These are phyloP conservation scores for Epichloe typhina DNA, from an alignment of 2,329 filamentous ascomycete genomes.

Conservation along the genomic window DNA sequence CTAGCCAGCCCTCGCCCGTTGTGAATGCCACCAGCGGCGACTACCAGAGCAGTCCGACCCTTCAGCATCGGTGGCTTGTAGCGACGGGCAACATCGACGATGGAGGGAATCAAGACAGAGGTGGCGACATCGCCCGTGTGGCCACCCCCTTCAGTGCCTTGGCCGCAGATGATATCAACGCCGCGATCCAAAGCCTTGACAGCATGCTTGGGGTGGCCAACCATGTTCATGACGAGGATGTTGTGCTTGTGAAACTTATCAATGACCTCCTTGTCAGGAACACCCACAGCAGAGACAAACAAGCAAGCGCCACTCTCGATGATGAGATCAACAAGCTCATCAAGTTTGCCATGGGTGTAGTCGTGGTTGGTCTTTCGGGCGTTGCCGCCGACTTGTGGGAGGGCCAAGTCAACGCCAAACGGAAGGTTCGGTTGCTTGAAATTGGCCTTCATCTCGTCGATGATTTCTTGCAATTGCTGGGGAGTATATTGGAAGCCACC, in stretches of 20 bases:
- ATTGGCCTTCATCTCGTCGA: slow-evolving; percentile 72
- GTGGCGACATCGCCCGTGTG: slow-evolving; percentile 83
- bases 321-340: slow-evolving; percentile 76
- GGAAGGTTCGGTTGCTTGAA: slow-evolving; percentile 55
- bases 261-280: slow-evolving; percentile 63
- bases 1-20: slow-evolving; percentile 72
- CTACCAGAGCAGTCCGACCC: slow-evolving; percentile 60
- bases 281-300: slow-evolving; percentile 80
- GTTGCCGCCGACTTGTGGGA: slow-evolving; percentile 73
- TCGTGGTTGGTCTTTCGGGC: slow-evolving; percentile 91
- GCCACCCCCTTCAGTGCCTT: slow-evolving; percentile 86
- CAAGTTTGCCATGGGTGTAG: slow-evolving; percentile 80
- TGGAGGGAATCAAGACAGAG: slow-evolving; percentile 73
- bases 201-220: slow-evolving; percentile 83
- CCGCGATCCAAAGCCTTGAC: slow-evolving; percentile 76
- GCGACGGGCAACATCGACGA: slow-evolving; percentile 66
- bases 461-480: slow-evolving; percentile 61
- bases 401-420: slow-evolving; percentile 82
- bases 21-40: slow-evolving; percentile 79
- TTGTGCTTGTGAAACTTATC: slow-evolving; percentile 65
- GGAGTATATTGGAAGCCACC: slow-evolving; percentile 62
- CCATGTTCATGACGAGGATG: slow-evolving; percentile 93
- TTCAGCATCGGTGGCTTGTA: slow-evolving; percentile 59
- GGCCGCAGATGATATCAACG: slow-evolving; percentile 82
- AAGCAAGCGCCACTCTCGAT: slow-evolving; percentile 72